phyloP scores from a whole-genome alignment of 129 eudicot species.

The Chrysanthemum seticuspe region DNA sequence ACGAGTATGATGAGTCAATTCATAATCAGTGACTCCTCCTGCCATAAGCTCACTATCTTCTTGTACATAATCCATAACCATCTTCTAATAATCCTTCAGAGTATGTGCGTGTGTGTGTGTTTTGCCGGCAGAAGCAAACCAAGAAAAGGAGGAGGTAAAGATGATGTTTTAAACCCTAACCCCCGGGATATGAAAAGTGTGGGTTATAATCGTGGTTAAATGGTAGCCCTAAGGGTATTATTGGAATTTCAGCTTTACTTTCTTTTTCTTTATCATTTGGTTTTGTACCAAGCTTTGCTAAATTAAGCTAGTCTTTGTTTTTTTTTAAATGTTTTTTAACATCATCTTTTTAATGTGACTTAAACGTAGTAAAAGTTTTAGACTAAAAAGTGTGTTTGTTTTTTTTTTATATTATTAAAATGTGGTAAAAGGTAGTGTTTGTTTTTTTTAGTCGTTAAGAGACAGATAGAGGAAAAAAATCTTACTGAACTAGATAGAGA shows the following conservation, averaged over 20 bases:
- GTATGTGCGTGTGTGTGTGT: not conserved
- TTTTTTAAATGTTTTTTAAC: too few relatives aligned
- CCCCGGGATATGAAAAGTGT: not conserved
- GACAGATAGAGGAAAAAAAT: too few relatives aligned
- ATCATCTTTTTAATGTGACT: too few relatives aligned
- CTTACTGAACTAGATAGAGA: too few relatives aligned
- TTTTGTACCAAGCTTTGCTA: too few relatives aligned
- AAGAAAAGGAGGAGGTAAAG: conserved; percentile 3
- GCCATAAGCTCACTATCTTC: conserved; percentile 18
- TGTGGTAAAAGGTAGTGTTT: too few relatives aligned
- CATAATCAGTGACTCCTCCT: conserved; percentile 27
- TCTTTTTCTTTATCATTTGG: too few relatives aligned
- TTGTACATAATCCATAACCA: not conserved
- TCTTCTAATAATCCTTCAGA: not conserved
- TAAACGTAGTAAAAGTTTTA: too few relatives aligned
- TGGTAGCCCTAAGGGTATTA: conserved; percentile 5
- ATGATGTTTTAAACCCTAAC: conserved; percentile 21
- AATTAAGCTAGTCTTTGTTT: too few relatives aligned
- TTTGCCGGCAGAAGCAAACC: conserved; percentile 28
- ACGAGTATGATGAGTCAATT: conserved; percentile 29
- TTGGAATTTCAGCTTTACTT: not conserved
- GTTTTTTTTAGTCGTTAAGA: too few relatives aligned
- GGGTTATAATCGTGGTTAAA: not conserved
- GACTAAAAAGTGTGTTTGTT: too few relatives aligned
- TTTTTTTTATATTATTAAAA: too few relatives aligned